Conservation (phyloP, 495 filamentous ascomycete genomes). For the Podospora bellae-mahoneyi region DNA sequence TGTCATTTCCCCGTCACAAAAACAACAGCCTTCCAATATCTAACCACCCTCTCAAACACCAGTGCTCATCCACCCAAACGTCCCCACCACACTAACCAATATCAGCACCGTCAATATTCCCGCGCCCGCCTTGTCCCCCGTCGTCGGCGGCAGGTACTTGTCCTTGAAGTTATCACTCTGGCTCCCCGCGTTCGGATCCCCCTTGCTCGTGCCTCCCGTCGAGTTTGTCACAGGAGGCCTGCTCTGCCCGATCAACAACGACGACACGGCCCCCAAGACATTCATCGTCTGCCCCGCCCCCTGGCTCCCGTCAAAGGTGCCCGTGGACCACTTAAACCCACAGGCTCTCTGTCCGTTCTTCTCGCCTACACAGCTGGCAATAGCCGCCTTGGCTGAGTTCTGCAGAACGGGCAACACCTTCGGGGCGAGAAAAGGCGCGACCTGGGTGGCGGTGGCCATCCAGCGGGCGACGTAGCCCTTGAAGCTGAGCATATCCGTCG, state of each 20-base stretch:
- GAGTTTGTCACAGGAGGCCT: conserved; percentile 51
- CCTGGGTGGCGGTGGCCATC: conserved; percentile 66
- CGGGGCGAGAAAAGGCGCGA: conserved; percentile 64
- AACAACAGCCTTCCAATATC: not conserved
- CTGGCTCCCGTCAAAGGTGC: conserved; percentile 54
- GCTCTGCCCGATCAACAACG: conserved; percentile 43
- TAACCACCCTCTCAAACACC: conserved; percentile 14
- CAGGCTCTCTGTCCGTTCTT: conserved; percentile 54
- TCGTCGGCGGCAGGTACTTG: conserved; percentile 42
- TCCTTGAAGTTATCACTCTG: conserved; percentile 20
- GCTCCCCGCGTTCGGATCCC: conserved; percentile 59
- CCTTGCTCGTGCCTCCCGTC: conserved; percentile 63
- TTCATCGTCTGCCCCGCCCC: conserved; percentile 70
- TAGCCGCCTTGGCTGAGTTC: conserved; percentile 65
- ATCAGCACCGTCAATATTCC: conserved; percentile 57
- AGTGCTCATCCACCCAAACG: conserved; percentile 49
- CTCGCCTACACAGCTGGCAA: conserved; percentile 62
- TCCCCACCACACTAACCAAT: conserved; percentile 35
- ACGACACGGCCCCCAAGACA: conserved; percentile 61
- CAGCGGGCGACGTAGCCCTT: conserved; percentile 84
- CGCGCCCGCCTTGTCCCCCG: conserved; percentile 63
- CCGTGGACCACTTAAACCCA: conserved; percentile 63
- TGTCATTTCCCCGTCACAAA: conserved; percentile 1
- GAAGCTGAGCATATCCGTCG: conserved; percentile 77
- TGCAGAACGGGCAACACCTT: conserved; percentile 63